Evolutionary conservation across 2,329 filamentous ascomycete species (phyloP).

Genomic region (Boeremia exigua): DNA sequence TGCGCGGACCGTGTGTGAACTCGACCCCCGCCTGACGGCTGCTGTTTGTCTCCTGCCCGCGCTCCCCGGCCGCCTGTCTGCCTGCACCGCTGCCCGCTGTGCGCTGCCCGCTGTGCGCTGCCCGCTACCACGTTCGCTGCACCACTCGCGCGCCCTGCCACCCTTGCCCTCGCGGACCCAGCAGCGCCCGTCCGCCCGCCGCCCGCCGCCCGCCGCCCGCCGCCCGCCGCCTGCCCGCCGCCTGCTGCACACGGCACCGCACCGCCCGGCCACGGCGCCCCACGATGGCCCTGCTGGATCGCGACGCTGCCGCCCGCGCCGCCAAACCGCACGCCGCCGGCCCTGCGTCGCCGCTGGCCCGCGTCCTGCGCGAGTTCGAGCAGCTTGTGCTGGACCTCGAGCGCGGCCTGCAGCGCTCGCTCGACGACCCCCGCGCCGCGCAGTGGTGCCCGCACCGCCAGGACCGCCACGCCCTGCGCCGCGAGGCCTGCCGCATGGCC

Average conservation of each 20-base stretch:
- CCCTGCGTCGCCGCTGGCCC: constrained; percentile 30
- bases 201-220: background rate
- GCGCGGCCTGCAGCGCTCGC: constrained; percentile 38
- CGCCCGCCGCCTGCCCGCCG: background rate
- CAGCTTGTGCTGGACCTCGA: constrained; percentile 40
- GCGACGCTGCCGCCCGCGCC: constrained; percentile 26
- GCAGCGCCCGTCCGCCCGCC: constrained; percentile 5
- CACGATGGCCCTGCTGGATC: constrained; percentile 38
- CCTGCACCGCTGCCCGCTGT: background rate
- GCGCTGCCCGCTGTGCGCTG: no score
- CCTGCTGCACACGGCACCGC: background rate
- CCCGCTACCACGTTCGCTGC: no score
- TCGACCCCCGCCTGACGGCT: constrained; percentile 9
- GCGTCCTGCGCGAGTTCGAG: constrained; percentile 44
- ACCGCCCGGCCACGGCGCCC: background rate
- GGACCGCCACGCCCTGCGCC: constrained; percentile 30
- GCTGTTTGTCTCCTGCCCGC: constrained; percentile 14
- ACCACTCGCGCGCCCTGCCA: background rate
- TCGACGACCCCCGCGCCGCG: constrained; percentile 14
- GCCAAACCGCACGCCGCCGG: constrained; percentile 12
- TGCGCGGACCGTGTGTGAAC: constrained; percentile 11
- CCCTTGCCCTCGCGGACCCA: background rate
- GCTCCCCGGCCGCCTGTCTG: background rate
- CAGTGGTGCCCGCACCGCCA: constrained; percentile 16
- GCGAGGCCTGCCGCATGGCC: constrained; percentile 42